A percentile compares a stretch with the other conserved stretches of the same genome.
Conservation (phyloP, 2,329 filamentous ascomycete species). For the Clonostachys rhizophaga region DNA sequence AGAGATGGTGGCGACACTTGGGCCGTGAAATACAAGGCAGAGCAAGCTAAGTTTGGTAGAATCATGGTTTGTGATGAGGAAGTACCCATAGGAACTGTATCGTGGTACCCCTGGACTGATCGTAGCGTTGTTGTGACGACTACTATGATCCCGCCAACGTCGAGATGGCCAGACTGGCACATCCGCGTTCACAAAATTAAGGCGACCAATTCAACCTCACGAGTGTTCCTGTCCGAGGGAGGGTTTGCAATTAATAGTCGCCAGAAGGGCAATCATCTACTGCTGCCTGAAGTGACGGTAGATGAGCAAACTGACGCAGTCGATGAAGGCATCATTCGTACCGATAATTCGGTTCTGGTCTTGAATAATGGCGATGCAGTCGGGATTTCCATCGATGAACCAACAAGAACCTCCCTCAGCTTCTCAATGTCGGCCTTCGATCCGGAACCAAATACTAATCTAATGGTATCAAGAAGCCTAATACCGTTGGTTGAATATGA, state of each 20-base stretch:
- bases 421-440: too few species aligned
- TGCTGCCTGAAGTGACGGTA: too few species aligned
- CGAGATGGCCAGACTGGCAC: conserved; percentile 64
- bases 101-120: conserved; percentile 8
- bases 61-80: conserved; percentile 3
- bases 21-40: conserved; percentile 4
- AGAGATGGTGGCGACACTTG: conserved; percentile 8
- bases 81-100: conserved; percentile 1
- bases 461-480: too few species aligned
- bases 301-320: too few species aligned
- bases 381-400: too few species aligned
- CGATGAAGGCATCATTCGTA: too few species aligned
- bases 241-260: conserved; percentile 7
- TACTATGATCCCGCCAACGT: conserved; percentile 17
- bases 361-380: too few species aligned
- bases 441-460: too few species aligned
- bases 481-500: too few species aligned
- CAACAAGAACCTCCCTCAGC: too few species aligned
- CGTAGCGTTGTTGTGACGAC: conserved; percentile 6
- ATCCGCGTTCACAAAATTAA: conserved; percentile 25
- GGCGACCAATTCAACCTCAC: too few species aligned
- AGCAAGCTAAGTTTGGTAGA: conserved; percentile 1
- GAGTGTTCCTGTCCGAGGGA: conserved; percentile 4
- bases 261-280: background rate
- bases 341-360: too few species aligned